Conservation (phyloP, 1,139 yeast species). For the Ashbya aceris region DNA sequence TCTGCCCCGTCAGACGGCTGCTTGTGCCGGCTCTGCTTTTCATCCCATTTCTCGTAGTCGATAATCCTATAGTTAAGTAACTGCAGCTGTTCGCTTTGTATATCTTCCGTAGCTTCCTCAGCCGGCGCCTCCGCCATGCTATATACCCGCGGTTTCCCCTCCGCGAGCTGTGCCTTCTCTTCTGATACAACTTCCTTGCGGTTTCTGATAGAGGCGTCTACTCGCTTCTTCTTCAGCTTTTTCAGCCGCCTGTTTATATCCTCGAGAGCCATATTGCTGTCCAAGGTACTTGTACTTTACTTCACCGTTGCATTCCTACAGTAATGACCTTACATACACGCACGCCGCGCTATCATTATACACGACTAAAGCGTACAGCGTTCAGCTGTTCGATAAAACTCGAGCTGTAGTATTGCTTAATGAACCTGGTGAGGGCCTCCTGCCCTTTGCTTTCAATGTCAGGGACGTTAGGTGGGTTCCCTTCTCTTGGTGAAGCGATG, state of each 20-base stretch:
- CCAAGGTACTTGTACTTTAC: too few relatives aligned
- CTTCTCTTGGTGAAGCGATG: too few relatives aligned
- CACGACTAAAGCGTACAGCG: too few relatives aligned
- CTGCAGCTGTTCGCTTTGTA: slow-evolving; percentile 32
- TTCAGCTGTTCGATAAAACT: too few relatives aligned
- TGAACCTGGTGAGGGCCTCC: too few relatives aligned
- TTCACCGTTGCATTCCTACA: too few relatives aligned
- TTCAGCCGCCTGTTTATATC: slow-evolving; percentile 20
- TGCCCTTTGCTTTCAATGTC: too few relatives aligned
- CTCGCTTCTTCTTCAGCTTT: slow-evolving; percentile 28
- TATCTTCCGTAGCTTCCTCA: slow-evolving; percentile 18
- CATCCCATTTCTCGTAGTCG: slow-evolving; percentile 61
- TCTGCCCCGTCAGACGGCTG: slow-evolving; percentile 36
- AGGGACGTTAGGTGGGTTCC: too few relatives aligned
- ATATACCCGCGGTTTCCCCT: slow-evolving; percentile 32
- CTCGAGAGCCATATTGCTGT: slow-evolving; percentile 12
- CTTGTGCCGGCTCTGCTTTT: slow-evolving; percentile 30
- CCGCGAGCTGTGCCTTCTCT: slow-evolving; percentile 30
- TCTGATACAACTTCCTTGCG: slow-evolving; percentile 32
- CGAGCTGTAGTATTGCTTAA: too few relatives aligned
- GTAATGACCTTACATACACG: too few relatives aligned
- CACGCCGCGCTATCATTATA: too few relatives aligned
- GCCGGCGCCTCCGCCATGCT: slow-evolving; percentile 31
- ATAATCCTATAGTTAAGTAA: slow-evolving; percentile 58
- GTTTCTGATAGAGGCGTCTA: slow-evolving; percentile 36